A percentile compares a stretch with the other conserved stretches of the same genome.
Evolutionary conservation across 139 green algal species (phyloP).

Genomic region (Chlamydomonas urium): DNA sequence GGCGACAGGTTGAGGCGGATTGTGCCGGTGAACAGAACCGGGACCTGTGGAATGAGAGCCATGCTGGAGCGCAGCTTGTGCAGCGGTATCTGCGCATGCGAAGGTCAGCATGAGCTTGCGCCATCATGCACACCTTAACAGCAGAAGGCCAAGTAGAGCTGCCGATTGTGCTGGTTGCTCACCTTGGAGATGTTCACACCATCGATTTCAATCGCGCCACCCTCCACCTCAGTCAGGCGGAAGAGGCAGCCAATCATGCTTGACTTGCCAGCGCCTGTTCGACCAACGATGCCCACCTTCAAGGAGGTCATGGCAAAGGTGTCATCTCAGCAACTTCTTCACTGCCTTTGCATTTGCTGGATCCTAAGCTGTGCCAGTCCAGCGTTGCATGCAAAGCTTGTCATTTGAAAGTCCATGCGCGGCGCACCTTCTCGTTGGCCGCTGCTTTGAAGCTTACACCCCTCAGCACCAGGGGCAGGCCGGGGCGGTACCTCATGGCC

Average conservation of each 20-base stretch:
- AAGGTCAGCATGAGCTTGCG: too few relatives aligned
- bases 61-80: conserved; percentile 11
- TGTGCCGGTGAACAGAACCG: conserved; percentile 83
- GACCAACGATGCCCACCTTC: conserved; percentile 11
- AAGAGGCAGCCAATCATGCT: conserved; percentile 69
- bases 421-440: conserved; percentile 8
- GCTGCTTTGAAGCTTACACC: conserved; percentile 50
- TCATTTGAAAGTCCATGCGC: too few relatives aligned
- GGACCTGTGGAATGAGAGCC: conserved; percentile 60
- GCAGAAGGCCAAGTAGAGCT: too few relatives aligned
- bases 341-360: too few relatives aligned
- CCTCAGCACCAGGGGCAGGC: conserved; percentile 79
- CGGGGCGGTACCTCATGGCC: conserved; percentile 44
- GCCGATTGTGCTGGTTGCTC: too few relatives aligned
- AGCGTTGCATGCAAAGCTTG: too few relatives aligned
- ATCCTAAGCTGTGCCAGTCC: too few relatives aligned
- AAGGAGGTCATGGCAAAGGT: neutral
- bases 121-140: too few relatives aligned
- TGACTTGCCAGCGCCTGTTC: conserved; percentile 55
- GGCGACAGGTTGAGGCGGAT: conserved; percentile 85
- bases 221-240: conserved; percentile 36
- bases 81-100: neutral
- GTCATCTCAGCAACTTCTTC: too few relatives aligned
- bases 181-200: conserved; percentile 21
- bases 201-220: conserved; percentile 10